Percentiles rank a stretch among this genome's conserved stretches.
phyloP scores from a whole-genome alignment of 1,139 yeast genomes.

The Geotrichum carabidarum region DNA sequence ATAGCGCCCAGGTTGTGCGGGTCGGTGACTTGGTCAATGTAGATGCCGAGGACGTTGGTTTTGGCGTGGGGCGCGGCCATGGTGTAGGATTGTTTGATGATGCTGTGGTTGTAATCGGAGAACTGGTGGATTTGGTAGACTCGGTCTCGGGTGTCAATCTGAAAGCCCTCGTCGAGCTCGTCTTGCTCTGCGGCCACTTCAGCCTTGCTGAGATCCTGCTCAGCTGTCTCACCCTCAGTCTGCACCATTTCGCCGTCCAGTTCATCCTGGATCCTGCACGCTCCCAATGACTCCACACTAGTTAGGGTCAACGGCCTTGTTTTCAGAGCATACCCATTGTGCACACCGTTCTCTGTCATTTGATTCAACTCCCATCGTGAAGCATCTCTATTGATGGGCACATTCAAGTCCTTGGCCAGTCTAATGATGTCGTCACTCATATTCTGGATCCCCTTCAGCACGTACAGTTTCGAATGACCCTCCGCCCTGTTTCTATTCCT shows the following conservation, averaged over 20 bases:
- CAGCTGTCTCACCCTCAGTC: not conserved
- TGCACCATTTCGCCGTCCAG: not conserved
- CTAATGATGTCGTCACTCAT: constrained; percentile 38
- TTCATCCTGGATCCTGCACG: constrained; percentile 1
- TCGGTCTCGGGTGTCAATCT: not conserved
- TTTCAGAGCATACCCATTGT: constrained; percentile 75
- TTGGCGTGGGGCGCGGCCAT: constrained; percentile 27
- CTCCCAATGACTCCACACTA: constrained; percentile 34
- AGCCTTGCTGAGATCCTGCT: not conserved
- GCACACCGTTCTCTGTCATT: constrained; percentile 65
- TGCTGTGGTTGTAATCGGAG: not conserved
- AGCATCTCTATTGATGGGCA: constrained; percentile 44
- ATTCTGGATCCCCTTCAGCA: constrained; percentile 35
- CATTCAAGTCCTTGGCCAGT: constrained; percentile 46
- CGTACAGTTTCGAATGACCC: constrained; percentile 43
- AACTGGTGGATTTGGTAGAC: not conserved
- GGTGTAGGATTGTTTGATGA: not conserved
- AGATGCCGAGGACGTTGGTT: constrained; percentile 63
- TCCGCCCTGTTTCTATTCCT: constrained; percentile 50
- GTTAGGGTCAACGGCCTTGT: constrained; percentile 53
- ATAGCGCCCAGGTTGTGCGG: constrained; percentile 91
- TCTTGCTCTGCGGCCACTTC: not conserved
- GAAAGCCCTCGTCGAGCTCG: constrained; percentile 5
- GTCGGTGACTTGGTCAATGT: constrained; percentile 77
- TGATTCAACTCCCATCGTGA: constrained; percentile 56